Conservation (phyloP, 31 red algal species). For the Endocladia muricata region DNA sequence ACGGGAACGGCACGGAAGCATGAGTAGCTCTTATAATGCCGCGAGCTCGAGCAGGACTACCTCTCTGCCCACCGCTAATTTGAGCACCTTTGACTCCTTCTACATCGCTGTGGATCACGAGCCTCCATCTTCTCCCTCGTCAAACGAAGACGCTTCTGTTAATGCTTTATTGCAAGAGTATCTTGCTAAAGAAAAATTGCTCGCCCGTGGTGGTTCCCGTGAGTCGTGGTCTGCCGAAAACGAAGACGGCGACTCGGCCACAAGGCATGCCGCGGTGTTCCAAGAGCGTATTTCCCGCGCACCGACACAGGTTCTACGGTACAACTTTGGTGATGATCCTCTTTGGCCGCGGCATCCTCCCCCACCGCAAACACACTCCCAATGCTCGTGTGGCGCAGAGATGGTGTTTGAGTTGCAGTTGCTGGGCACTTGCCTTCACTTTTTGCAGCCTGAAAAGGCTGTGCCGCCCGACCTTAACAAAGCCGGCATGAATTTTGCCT, state of each 20-base stretch:
- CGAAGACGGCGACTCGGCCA: constrained; percentile 27
- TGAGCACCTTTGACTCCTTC: not conserved
- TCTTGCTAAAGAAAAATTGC: constrained; percentile 29
- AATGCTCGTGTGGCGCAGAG: constrained; percentile 20
- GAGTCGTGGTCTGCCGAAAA: constrained; percentile 33
- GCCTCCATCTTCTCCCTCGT: not conserved
- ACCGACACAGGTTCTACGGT: constrained; percentile 52
- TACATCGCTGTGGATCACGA: constrained; percentile 54
- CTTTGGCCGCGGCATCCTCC: constrained; percentile 43
- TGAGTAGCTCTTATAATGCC: too few relatives aligned
- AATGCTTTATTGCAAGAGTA: constrained; percentile 48
- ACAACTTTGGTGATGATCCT: constrained; percentile 35
- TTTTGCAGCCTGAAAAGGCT: constrained; percentile 35
- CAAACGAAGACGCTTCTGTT: constrained; percentile 21
- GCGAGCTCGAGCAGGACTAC: too few relatives aligned
- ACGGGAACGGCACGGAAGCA: not conserved
- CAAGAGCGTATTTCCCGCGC: constrained; percentile 34
- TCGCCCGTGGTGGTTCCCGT: not conserved
- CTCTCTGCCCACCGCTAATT: too few relatives aligned
- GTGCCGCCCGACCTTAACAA: constrained; percentile 21
- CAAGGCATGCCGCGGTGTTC: constrained; percentile 4
- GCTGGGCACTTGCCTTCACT: constrained; percentile 49
- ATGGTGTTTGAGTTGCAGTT: constrained; percentile 68
- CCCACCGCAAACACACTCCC: constrained; percentile 14
- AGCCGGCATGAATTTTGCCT: constrained; percentile 62